Evolutionary conservation across 768 basidiomycete genomes (phyloP).

Genomic region (Fomitopsis serialis): DNA sequence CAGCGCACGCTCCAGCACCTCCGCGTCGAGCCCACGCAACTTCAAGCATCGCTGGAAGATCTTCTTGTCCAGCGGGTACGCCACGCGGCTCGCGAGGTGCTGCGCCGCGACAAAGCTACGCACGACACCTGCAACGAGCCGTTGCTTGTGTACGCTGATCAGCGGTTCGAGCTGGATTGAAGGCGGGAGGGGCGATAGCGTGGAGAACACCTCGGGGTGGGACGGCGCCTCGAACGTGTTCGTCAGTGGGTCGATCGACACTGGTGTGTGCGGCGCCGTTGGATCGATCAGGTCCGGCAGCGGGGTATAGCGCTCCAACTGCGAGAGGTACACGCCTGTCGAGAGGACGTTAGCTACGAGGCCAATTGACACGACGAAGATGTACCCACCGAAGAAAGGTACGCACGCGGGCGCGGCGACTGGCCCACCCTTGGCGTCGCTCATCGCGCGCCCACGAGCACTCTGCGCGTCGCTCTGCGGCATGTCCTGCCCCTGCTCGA

Average conservation of each 20-base stretch:
- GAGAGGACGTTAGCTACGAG: background rate
- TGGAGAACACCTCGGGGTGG: slow-evolving; percentile 75
- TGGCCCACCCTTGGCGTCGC: slow-evolving; percentile 30
- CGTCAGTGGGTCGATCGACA: slow-evolving; percentile 57
- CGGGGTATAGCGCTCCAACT: slow-evolving; percentile 55
- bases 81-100: slow-evolving; percentile 70
- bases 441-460: slow-evolving; percentile 30
- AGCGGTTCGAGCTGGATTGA: slow-evolving; percentile 81
- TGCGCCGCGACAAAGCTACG: slow-evolving; percentile 79
- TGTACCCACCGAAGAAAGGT: slow-evolving; percentile 71
- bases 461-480: slow-evolving; percentile 37
- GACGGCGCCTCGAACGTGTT: slow-evolving; percentile 63
- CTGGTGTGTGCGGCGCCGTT: slow-evolving; percentile 65
- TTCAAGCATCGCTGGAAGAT: slow-evolving; percentile 71
- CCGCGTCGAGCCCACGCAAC: slow-evolving; percentile 57
- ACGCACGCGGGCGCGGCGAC: slow-evolving; percentile 52
- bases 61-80: slow-evolving; percentile 68
- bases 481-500: slow-evolving; percentile 49
- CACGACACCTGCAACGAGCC: slow-evolving; percentile 74
- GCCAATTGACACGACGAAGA: background rate
- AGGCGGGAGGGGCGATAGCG: slow-evolving; percentile 63
- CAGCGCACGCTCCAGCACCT: slow-evolving; percentile 46
- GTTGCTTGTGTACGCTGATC: slow-evolving; percentile 87
- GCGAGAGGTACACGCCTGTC: slow-evolving; percentile 72
- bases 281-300: slow-evolving; percentile 83